Base-by-base conservation (phyloP, 306 rosid genomes). In the Malus fusca region DNA sequence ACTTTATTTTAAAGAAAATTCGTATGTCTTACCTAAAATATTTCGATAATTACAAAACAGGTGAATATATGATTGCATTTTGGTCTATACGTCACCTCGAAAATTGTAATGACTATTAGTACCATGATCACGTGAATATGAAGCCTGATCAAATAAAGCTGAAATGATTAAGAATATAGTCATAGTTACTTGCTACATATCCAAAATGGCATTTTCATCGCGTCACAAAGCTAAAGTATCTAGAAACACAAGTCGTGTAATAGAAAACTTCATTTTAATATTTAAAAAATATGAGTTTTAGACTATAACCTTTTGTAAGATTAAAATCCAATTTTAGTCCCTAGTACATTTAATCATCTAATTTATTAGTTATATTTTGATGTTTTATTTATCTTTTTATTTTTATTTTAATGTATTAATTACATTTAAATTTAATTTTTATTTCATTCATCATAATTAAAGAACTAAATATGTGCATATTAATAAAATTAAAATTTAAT, bases 41-140 rank as follows among this genome's bases (percentile, higher is more conserved):
- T 26, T 73, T 25, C 44, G 14, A 26, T 73, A 43, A 61, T 61
- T 61, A 30, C 69, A 1, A 60, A 73, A 11, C 46, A 72, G 73
- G 43, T 35, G 43, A 30, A 67, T 77, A 23, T 67, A 82, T 82
- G 82, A 77, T 82, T 82, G 64, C 55, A 13, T 62, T 73, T 82
- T 73, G 76, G 82, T 82, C 77, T 61, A 68, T 68, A 64, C 35
- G 82, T 82, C 76, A 64, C 65, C 63, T 77, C 52, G 76, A 53
- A 62, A 73, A 77, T 73, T 44, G 79, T 48, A 18, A 59, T 51
- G 37, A 59, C 82, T 72, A 82, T 77, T 55, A 73, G 77, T 77
- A 68, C 74, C 66, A 35, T 48, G 74, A 77, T 74, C 25, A 62
- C 74, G 43, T 68, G 82, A 55, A 74, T 68, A 28, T 62, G 77